Percentiles rank a stretch among this genome's conserved stretches.
Evolutionary conservation across 2,329 filamentous ascomycete genomes (phyloP).

Genomic region (Arachnomyces sp.): DNA sequence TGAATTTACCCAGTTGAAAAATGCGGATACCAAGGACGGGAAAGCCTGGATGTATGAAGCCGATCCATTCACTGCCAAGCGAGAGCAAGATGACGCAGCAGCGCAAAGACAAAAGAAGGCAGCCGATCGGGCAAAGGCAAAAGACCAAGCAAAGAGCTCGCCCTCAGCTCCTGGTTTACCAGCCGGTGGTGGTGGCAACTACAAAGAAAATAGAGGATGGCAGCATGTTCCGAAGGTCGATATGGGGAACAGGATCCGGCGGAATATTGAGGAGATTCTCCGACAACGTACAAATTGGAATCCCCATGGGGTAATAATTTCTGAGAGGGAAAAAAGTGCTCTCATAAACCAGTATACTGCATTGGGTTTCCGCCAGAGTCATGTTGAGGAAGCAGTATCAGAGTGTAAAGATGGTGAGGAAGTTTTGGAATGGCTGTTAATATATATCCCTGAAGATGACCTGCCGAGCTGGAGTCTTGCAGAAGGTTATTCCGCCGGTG

Average conservation of each 20-base stretch:
- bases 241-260: conserved; percentile 73
- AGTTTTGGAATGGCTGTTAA: conserved; percentile 87
- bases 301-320: conserved; percentile 61
- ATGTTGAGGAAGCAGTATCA: conserved; percentile 77
- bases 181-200: conserved; percentile 23
- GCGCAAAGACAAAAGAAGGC: conserved; percentile 69
- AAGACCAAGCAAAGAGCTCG: conserved; percentile 51
- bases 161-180: conserved; percentile 47
- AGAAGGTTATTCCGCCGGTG: conserved; percentile 81
- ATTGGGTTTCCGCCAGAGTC: conserved; percentile 82
- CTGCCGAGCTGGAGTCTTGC: conserved; percentile 87
- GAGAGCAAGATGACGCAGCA: conserved; percentile 71
- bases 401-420: conserved; percentile 90
- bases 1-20: conserved; percentile 74
- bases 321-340: conserved; percentile 45
- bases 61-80: conserved; percentile 77
- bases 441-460: conserved; percentile 95
- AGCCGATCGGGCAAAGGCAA: conserved; percentile 55
- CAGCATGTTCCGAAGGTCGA: conserved; percentile 80
- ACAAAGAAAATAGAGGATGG: conserved; percentile 60
- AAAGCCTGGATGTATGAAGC: conserved; percentile 88
- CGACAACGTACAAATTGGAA: conserved; percentile 81
- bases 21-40: conserved; percentile 66
- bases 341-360: conserved; percentile 65
- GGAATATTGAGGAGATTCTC: conserved; percentile 70